Evolutionary conservation across 192 early-diverging fungal species (phyloP), one percentile per base, ranked within the genome.

Genomic region (Coemansia sp.): DNA sequence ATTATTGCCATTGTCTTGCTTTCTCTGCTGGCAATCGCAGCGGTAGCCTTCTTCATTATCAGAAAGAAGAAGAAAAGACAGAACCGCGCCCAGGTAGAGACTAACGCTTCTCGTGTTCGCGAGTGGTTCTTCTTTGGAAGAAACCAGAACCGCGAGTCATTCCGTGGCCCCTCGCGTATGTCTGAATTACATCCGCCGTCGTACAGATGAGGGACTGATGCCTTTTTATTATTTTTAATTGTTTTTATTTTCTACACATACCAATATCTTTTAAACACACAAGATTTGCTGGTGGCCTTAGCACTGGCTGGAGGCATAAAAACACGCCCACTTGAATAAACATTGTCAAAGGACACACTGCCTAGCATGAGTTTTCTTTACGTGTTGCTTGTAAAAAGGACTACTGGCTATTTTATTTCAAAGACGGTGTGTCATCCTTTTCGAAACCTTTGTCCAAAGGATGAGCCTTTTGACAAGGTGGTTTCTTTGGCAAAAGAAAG

Each of bases 111-210:
- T 27, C 53, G 53, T 29, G 53, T 56, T 27, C 53, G 12, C 6
- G 29, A 27, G 15, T 56, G 53, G 53, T 32, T 56, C 13, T 56
- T 56, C 53, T 56, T 56, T 56, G 53, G 22, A 27, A 22, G 27
- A 9, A 13, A 56, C 29, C 53, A 56, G 10, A 15, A 56, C 29
- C 53, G 53, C 3, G 4, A 31, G 4, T 56, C 53, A 17, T 27
- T 56, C 24, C 27, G 27, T 56, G 27, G 13, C 15, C 53, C 53
- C 1, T 31, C 53, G 1, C 53, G 27, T 15, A 56, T 56, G 13
- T 32, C 53, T n/a, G 53, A 56, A 19, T 15, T 24, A 56, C 29
- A 27, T 5, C 53, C 53, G 5, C 53, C 53, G 4, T 53, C 50
- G 10, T 31, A 29, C n/a, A 46, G 45, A 46, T 46, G n/a, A 46